Evolutionary conservation across 2,329 filamentous ascomycete genomes (phyloP).

Genomic region (Trichoderma simmonsii): DNA sequence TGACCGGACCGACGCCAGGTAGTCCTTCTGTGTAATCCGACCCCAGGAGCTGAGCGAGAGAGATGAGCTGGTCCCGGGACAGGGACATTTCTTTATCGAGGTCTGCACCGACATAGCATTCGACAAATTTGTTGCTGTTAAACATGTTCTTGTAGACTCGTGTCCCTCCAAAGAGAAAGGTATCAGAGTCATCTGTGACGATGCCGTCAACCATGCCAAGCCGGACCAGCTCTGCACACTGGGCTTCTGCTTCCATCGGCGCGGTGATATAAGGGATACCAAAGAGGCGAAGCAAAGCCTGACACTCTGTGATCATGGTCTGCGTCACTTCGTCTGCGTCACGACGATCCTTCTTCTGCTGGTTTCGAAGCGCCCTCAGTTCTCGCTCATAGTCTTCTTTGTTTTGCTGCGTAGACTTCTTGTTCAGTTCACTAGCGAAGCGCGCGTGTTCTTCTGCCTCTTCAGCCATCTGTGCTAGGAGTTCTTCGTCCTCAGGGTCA

Average conservation of each 20-base stretch:
- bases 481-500: conserved; percentile 87
- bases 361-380: conserved; percentile 78
- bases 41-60: conserved; percentile 84
- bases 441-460: conserved; percentile 93
- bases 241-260: conserved; percentile 98
- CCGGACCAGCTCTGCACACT: conserved; percentile 86
- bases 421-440: conserved; percentile 84
- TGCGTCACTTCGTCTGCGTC: conserved; percentile 97
- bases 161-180: conserved; percentile 93
- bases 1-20: conserved; percentile 87
- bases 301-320: conserved; percentile 93
- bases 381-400: conserved; percentile 81
- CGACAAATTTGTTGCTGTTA: conserved; percentile 95
- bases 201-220: conserved; percentile 93
- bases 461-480: conserved; percentile 78
- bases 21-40: conserved; percentile 95
- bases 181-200: conserved; percentile 95
- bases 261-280: conserved; percentile 95
- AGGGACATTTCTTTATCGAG: conserved; percentile 87
- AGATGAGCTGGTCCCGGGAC: conserved; percentile 80
- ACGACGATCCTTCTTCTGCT: conserved; percentile 93
- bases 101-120: conserved; percentile 84
- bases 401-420: conserved; percentile 66
- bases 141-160: conserved; percentile 99
- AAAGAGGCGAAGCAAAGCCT: conserved; percentile 84